These are phyloP conservation scores for Globisporangium paroecandrum DNA, from an alignment of 352 stramenopile genomes.

Conservation along the genomic window DNA sequence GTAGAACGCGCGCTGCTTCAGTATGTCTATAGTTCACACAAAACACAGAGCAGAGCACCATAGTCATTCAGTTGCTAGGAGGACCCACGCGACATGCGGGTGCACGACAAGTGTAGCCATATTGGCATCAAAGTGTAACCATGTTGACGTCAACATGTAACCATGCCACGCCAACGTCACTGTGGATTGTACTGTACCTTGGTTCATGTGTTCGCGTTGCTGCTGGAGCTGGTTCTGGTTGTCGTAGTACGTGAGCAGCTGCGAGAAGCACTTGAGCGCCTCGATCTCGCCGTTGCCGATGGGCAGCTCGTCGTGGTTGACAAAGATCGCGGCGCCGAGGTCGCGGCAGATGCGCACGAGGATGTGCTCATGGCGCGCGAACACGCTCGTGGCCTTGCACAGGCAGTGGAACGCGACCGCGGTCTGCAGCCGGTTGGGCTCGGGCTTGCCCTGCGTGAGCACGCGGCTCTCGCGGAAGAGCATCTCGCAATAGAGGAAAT, in stretches of 20 bases:
- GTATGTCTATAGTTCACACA: conserved; percentile 29
- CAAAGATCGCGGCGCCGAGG: conserved; percentile 57
- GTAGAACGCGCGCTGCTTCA: conserved; percentile 28
- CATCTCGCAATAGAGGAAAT: conserved; percentile 72
- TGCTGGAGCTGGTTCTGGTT: conserved; percentile 36
- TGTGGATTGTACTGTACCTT: conserved; percentile 25
- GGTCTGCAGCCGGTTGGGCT: conserved; percentile 66
- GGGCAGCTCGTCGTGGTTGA: conserved; percentile 31
- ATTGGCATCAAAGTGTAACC: background rate
- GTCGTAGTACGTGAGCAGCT: conserved; percentile 67
- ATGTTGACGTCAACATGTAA: background rate
- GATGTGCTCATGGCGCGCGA: conserved; percentile 56
- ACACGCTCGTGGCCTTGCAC: conserved; percentile 55
- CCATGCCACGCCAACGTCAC: background rate
- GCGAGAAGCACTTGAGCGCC: conserved; percentile 53
- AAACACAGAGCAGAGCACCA: background rate
- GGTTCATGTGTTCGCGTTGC: conserved; percentile 44
- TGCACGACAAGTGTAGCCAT: background rate
- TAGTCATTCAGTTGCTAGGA: background rate
- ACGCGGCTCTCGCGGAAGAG: conserved; percentile 63
- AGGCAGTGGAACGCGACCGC: conserved; percentile 75
- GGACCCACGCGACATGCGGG: background rate
- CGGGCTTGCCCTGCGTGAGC: conserved; percentile 55
- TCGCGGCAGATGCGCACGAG: conserved; percentile 57
- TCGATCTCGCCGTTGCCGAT: conserved; percentile 41